phyloP scores from a whole-genome alignment of 108 stramenopile species.

The Mayamaea pseudoterrestris region DNA sequence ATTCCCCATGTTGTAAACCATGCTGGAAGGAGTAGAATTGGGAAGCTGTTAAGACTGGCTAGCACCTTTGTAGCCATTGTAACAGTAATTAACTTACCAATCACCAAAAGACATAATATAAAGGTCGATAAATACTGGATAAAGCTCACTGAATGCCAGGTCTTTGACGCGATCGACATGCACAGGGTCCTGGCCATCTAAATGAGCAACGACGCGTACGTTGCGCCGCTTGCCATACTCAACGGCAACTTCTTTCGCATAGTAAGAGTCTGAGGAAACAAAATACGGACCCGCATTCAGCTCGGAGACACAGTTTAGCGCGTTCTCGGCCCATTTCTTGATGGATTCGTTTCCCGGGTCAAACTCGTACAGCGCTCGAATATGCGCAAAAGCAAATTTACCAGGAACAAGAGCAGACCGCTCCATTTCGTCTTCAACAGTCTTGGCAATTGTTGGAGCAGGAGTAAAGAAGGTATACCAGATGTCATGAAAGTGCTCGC shows the following conservation, averaged over 20 bases:
- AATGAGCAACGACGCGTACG: conserved; percentile 3
- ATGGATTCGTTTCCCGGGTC: not conserved
- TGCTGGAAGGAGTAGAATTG: too few species aligned
- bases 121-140: conserved; percentile 35
- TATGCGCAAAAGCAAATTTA: conserved; percentile 22
- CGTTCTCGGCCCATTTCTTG: conserved; percentile 12
- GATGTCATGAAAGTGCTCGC: conserved; percentile 5
- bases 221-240: conserved; percentile 6
- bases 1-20: conserved; percentile 12
- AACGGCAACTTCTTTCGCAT: conserved; percentile 3
- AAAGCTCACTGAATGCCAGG: conserved; percentile 18
- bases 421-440: conserved; percentile 12
- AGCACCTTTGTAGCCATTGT: too few species aligned
- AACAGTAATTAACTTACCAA: too few species aligned
- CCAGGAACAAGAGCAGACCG: conserved; percentile 17
- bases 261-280: conserved; percentile 28
- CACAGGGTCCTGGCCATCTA: conserved; percentile 12
- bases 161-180: conserved; percentile 21
- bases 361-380: conserved; percentile 28
- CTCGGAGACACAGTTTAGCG: conserved; percentile 30
- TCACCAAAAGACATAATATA: conserved; percentile 21
- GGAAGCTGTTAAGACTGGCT: too few species aligned
- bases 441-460: conserved; percentile 12
- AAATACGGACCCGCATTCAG: conserved; percentile 27
- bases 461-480: conserved; percentile 27